These are phyloP conservation scores for Botrytis deweyae DNA, from an alignment of 2,329 filamentous ascomycete genomes.

Conservation along the genomic window DNA sequence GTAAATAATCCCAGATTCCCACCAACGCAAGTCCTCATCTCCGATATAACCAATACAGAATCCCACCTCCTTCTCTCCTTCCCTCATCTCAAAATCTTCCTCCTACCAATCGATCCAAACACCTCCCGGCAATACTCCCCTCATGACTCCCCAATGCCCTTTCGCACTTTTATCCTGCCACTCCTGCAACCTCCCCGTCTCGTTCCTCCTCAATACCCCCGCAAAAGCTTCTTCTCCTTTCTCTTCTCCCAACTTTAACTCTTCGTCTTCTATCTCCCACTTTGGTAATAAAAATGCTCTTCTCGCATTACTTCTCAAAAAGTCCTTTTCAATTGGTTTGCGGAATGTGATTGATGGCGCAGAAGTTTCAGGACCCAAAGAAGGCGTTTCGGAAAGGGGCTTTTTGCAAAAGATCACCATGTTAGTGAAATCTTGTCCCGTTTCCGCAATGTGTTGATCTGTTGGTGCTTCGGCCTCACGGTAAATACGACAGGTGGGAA, in stretches of 20 bases:
- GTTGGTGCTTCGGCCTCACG: constrained; percentile 66
- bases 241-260: constrained; percentile 33
- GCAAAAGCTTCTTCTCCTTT: constrained; percentile 42
- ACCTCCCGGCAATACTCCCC: constrained; percentile 69
- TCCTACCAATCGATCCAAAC: constrained; percentile 87
- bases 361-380: constrained; percentile 7
- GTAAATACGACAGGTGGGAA: constrained; percentile 89
- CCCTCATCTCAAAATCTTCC: background rate
- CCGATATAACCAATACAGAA: background rate
- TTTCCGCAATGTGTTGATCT: constrained; percentile 47
- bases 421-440: constrained; percentile 78
- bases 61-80: background rate
- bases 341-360: constrained; percentile 61
- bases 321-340: constrained; percentile 61
- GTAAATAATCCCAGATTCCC: background rate
- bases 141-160: constrained; percentile 92
- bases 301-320: constrained; percentile 69
- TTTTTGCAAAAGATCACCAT: constrained; percentile 85
- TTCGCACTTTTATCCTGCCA: constrained; percentile 75
- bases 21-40: background rate
- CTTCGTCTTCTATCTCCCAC: constrained; percentile 57
- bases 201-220: constrained; percentile 58
- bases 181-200: constrained; percentile 64
- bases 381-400: background rate
- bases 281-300: constrained; percentile 69